Conservation (phyloP, 2,329 filamentous ascomycete genomes). For the Paecilomyces fulvus region DNA sequence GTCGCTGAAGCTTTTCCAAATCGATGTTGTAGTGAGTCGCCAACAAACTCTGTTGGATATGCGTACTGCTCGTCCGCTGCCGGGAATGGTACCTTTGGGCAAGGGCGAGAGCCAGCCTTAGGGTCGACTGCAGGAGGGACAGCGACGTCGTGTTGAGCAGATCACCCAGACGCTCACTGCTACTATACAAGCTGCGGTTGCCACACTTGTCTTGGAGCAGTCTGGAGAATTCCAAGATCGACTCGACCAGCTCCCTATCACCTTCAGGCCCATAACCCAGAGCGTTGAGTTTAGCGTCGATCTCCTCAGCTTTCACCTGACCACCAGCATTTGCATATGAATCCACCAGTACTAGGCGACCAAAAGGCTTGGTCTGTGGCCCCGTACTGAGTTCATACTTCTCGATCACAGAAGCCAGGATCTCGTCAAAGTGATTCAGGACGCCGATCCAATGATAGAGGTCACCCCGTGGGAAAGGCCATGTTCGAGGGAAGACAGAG, state of each 20-base stretch:
- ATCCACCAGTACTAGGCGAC: slow-evolving; percentile 27
- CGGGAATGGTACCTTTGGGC: slow-evolving; percentile 89
- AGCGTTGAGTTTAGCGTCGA: slow-evolving; percentile 46
- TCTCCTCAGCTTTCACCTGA: slow-evolving; percentile 45
- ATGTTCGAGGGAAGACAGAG: slow-evolving; percentile 71
- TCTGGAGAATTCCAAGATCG: slow-evolving; percentile 74
- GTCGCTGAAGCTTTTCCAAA: slow-evolving; percentile 70
- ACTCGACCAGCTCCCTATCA: slow-evolving; percentile 70
- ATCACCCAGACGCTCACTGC: slow-evolving; percentile 80
- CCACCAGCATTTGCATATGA: slow-evolving; percentile 53
- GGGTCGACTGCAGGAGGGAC: slow-evolving; percentile 65
- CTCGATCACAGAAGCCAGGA: slow-evolving; percentile 72
- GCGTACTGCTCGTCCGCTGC: slow-evolving; percentile 59
- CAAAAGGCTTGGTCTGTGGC: slow-evolving; percentile 71
- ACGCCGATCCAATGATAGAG: slow-evolving; percentile 97
- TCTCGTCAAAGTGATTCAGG: slow-evolving; percentile 83
- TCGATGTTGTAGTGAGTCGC: slow-evolving; percentile 72
- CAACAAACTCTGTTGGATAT: slow-evolving; percentile 64
- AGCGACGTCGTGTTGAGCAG: slow-evolving; percentile 81
- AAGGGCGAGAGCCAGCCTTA: slow-evolving; percentile 75
- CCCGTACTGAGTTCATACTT: slow-evolving; percentile 73
- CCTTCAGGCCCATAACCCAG: slow-evolving; percentile 65
- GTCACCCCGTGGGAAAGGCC: slow-evolving; percentile 93
- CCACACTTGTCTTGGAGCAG: slow-evolving; percentile 90
- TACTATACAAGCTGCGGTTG: slow-evolving; percentile 92